phyloP scores from a whole-genome alignment of 441 rosid genomes.

The Populus hybrid region DNA sequence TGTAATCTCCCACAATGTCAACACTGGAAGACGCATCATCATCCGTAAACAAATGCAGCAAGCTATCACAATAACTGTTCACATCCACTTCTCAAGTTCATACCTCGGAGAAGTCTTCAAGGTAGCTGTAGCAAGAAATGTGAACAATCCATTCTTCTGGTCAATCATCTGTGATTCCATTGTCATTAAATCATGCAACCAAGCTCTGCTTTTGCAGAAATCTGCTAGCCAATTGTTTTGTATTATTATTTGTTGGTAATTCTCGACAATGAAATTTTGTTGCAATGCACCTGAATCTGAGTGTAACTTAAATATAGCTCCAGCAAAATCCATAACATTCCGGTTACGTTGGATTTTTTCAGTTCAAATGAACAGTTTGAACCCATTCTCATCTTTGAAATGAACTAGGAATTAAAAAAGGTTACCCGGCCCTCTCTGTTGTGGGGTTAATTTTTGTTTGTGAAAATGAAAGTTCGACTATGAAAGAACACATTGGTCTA shows the following conservation, averaged over 20 bases:
- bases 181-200: constrained; percentile 21
- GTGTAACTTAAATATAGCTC: neutral
- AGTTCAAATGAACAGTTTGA: too few species aligned
- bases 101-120: neutral
- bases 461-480: too few species aligned
- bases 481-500: too few species aligned
- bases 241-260: constrained; percentile 29
- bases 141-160: constrained; percentile 21
- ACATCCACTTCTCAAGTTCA: constrained; percentile 6
- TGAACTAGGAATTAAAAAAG: too few species aligned
- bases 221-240: constrained; percentile 31
- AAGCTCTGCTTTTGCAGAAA: constrained; percentile 13
- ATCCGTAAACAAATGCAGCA: constrained; percentile 10
- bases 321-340: neutral
- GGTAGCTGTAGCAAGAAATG: constrained; percentile 2
- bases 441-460: too few species aligned
- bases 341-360: too few species aligned
- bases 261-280: constrained; percentile 35
- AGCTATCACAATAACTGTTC: constrained; percentile 17
- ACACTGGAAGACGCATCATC: constrained; percentile 1
- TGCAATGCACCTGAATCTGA: neutral
- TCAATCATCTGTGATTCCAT: constrained; percentile 22
- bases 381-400: too few species aligned
- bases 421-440: too few species aligned
- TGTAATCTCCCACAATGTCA: constrained; percentile 10